These are phyloP conservation scores for Zea luxurians DNA, from an alignment of 176 grass and related monocot species.

Conservation along the genomic window DNA sequence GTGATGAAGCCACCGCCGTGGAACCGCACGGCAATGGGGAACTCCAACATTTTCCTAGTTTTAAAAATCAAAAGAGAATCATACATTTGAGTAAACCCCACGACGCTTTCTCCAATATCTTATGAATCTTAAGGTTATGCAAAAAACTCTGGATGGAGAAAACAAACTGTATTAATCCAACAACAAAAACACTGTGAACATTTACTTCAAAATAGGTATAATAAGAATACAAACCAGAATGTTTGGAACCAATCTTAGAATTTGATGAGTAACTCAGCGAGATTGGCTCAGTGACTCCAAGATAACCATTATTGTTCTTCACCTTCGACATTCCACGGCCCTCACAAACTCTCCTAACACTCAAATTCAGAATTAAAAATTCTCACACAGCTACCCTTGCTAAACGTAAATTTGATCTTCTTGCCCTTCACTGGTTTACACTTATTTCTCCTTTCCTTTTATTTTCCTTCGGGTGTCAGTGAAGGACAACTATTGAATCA, in stretches of 20 bases:
- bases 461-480: background rate
- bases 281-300: too few relatives aligned
- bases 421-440: background rate
- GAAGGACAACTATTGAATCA: background rate
- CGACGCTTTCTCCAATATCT: constrained; percentile 81
- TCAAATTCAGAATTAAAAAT: background rate
- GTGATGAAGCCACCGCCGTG: too few relatives aligned
- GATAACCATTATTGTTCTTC: too few relatives aligned
- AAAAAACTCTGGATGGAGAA: constrained; percentile 52
- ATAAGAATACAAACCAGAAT: too few relatives aligned
- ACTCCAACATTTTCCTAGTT: too few relatives aligned
- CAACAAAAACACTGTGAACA: too few relatives aligned
- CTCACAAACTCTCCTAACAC: background rate
- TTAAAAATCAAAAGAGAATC: background rate
- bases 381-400: background rate
- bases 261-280: too few relatives aligned
- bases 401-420: background rate
- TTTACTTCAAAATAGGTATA: too few relatives aligned
- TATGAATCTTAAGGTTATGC: constrained; percentile 87
- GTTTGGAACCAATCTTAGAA: too few relatives aligned
- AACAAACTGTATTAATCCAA: too few relatives aligned
- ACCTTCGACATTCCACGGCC: too few relatives aligned
- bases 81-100: constrained; percentile 92
- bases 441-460: background rate
- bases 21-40: too few relatives aligned